Conservation (phyloP, 345 rosid genomes). For the Balakata baccata region DNA sequence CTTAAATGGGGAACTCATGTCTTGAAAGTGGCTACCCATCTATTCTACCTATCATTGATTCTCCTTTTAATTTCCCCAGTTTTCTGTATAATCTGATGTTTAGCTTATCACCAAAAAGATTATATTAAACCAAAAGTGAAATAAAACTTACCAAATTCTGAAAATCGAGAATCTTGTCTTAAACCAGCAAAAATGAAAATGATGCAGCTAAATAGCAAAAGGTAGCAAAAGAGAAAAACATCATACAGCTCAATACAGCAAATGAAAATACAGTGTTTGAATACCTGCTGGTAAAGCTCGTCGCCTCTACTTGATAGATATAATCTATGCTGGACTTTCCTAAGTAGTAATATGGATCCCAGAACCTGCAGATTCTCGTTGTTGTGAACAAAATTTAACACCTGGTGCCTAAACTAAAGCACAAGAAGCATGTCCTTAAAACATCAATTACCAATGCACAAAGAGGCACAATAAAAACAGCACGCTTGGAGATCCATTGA, state of each 20-base stretch:
- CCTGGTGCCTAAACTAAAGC: conserved; percentile 38
- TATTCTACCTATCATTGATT: background rate
- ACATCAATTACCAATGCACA: conserved; percentile 54
- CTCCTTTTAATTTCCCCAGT: background rate
- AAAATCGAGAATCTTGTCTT: background rate
- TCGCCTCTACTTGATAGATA: conserved; percentile 55
- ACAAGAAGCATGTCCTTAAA: conserved; percentile 26
- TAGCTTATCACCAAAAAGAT: background rate
- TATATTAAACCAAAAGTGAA: conserved; percentile 9
- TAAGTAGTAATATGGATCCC: conserved; percentile 37
- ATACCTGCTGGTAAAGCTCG: conserved; percentile 72
- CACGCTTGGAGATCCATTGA: conserved; percentile 58
- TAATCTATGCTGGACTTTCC: conserved; percentile 44
- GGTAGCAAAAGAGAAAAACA: conserved; percentile 4
- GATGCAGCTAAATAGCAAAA: background rate
- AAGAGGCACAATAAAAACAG: conserved; percentile 34
- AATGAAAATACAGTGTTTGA: background rate
- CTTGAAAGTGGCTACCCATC: background rate
- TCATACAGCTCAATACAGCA: background rate
- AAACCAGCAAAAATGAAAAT: conserved; percentile 3
- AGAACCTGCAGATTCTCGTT: conserved; percentile 63
- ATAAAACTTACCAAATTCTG: background rate
- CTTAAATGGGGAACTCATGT: background rate
- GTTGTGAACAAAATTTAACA: conserved; percentile 54
- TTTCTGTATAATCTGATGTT: background rate